Evolutionary conservation across 148 eudicot genomes (phyloP).

Genomic region (Cornus kousa): DNA sequence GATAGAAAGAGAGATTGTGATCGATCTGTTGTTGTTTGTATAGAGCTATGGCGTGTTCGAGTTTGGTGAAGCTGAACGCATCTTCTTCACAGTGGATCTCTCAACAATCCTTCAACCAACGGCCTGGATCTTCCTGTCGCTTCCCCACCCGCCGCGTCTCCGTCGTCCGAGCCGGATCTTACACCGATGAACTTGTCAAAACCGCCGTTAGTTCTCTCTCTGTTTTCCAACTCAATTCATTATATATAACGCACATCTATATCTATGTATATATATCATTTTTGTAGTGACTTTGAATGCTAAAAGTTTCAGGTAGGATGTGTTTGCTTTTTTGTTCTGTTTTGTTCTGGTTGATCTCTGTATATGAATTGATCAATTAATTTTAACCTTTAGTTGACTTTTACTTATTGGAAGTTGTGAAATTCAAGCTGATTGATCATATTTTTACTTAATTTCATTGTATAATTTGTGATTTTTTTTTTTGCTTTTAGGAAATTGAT

Average conservation of each 20-base stretch:
- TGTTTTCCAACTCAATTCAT: not conserved
- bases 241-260: not conserved
- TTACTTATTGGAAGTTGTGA: not conserved
- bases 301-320: not conserved
- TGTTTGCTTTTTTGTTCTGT: not conserved
- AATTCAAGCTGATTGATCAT: not conserved
- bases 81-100: conserved; percentile 61
- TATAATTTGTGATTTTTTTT: not conserved
- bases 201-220: conserved; percentile 60
- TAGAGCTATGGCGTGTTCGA: conserved; percentile 48
- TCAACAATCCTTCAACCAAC: conserved; percentile 40
- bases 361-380: not conserved
- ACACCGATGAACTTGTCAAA: conserved; percentile 74
- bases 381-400: not conserved
- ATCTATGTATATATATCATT: not conserved
- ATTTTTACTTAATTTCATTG: not conserved
- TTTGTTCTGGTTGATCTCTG: not conserved
- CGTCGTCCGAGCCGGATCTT: conserved; percentile 58
- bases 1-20: conserved; percentile 7
- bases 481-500: not conserved
- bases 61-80: conserved; percentile 52
- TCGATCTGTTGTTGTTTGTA: not conserved
- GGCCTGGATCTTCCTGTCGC: conserved; percentile 32
- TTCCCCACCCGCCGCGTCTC: conserved; percentile 49
- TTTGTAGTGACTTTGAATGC: not conserved